A percentile compares a stretch with the other conserved stretches of the same genome.
Evolutionary conservation across 768 basidiomycete genomes (phyloP).

Genomic region (Symmetrospora coprosmae): DNA sequence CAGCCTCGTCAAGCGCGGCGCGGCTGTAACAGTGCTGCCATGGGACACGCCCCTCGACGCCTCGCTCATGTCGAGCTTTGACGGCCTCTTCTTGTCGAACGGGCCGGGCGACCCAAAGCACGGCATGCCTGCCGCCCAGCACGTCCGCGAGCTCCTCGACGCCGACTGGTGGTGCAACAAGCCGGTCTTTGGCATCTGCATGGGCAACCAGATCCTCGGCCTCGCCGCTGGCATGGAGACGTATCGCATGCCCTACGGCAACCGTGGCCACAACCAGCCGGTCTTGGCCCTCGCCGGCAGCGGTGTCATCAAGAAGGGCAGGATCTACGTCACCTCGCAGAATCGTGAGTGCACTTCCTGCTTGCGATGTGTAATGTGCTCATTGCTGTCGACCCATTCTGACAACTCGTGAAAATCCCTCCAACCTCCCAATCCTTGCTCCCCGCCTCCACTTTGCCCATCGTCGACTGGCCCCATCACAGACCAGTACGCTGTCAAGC

Average conservation of each 20-base stretch:
- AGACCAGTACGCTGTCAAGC: constrained; percentile 94
- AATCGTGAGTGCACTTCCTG: constrained; percentile 37
- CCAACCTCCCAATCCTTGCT: neutral
- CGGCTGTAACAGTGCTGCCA: constrained; percentile 83
- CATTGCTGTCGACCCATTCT: constrained; percentile 1
- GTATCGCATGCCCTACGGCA: constrained; percentile 98
- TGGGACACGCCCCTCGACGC: constrained; percentile 84
- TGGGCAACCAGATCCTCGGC: constrained; percentile 97
- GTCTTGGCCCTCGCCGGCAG: constrained; percentile 86
- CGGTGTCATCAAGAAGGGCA: constrained; percentile 84
- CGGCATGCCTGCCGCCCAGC: constrained; percentile 68
- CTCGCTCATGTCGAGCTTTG: constrained; percentile 42
- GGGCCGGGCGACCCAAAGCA: constrained; percentile 88
- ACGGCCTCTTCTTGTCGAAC: constrained; percentile 90
- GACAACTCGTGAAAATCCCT: neutral
- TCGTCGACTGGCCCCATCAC: constrained; percentile 27
- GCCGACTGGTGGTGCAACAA: constrained; percentile 60
- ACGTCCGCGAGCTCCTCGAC: constrained; percentile 60
- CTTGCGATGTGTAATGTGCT: neutral
- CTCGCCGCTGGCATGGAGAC: constrained; percentile 93
- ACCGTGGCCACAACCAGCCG: constrained; percentile 97
- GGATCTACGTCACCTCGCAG: constrained; percentile 90
- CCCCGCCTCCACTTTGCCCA: neutral
- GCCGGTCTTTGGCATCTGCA: constrained; percentile 95
- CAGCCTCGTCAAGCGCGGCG: constrained; percentile 75